These are phyloP conservation scores for Colletotrichum navitas DNA, from an alignment of 2,329 filamentous ascomycete genomes.

Conservation along the genomic window DNA sequence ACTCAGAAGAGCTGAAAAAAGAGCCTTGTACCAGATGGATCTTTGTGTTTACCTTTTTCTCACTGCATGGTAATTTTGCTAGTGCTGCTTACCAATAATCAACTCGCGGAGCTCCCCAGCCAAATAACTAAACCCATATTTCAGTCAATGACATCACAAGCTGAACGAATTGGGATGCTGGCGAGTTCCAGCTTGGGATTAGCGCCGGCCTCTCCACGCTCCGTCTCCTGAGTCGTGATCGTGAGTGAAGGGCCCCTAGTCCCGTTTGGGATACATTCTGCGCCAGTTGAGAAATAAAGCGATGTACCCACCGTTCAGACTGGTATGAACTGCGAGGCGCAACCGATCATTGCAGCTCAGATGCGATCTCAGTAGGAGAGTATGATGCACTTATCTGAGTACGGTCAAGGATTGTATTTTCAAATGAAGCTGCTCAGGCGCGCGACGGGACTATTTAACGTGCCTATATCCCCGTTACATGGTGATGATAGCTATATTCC, in stretches of 20 bases:
- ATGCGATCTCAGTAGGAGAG: background rate
- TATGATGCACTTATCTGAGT: background rate
- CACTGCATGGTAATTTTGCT: too few relatives aligned
- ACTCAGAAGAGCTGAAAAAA: too few relatives aligned
- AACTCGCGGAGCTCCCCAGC: background rate
- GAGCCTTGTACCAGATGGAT: background rate
- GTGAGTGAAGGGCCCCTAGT: background rate
- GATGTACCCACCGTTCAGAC: background rate
- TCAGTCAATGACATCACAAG: background rate
- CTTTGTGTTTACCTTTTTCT: background rate
- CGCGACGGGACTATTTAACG: background rate
- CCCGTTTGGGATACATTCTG: constrained; percentile 5
- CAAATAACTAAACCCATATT: background rate
- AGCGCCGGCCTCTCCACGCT: background rate
- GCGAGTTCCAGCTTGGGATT: background rate
- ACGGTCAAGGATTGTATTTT: too few relatives aligned
- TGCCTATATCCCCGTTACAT: background rate
- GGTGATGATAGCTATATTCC: too few relatives aligned
- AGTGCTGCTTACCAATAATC: background rate
- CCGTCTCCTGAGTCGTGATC: background rate
- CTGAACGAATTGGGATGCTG: background rate
- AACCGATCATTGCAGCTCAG: background rate
- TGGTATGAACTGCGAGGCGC: too few relatives aligned
- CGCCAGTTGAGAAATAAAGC: constrained; percentile 13
- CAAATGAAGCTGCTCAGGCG: background rate